Evolutionary conservation across 208 protist species (phyloP), one percentile per base, ranked within the genome.

Genomic region (Acanthamoeba rhysodes): DNA sequence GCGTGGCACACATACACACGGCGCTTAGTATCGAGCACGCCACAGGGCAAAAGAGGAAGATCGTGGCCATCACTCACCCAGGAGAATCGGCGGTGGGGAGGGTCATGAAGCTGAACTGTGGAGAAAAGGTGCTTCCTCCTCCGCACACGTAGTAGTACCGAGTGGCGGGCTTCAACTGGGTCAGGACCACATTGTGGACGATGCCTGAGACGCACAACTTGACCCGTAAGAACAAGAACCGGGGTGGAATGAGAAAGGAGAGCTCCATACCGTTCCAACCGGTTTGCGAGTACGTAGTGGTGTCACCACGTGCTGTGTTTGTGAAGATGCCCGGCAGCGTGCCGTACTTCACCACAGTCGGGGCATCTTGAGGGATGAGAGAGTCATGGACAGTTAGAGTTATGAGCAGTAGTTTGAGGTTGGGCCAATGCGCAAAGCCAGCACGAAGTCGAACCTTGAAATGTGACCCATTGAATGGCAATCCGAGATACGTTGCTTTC

Each of bases 381-480:
- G 32, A 34, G 16, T 29, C 22, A 84, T 22, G 74, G 18, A 5
- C 32, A 84, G 45, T 6, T 20, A 48, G 24, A 41, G 8, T 12
- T 8, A 48, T 41, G 10, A 84, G 74, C 14, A 37, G 18, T 50
- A 48, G 76, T 9, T 29, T 10, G 45, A 84, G 9, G 10, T 57
- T 45, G 24, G 24, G 68, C 27, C 12, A 8, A 76, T 12, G 20
- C 27, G 24, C 7, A 76, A n/a, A 14, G 7, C 9, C 68, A 76
- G 32, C 12, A 12, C 27, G 27, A 8, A 34, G 27, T 6, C 34
- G 34, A 29, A 92, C 87, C 87, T 57, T 92, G 55, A 68, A 68
- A 92, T 10, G 87, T 92, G 62, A 92, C 27, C 87, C 87, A 92
- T 74, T 92, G 87, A 14, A 92, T 59, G 22, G 64, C 24, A 45